Evolutionary conservation across 345 rosid genomes (phyloP).

Genomic region (Dipteronia sinensis): DNA sequence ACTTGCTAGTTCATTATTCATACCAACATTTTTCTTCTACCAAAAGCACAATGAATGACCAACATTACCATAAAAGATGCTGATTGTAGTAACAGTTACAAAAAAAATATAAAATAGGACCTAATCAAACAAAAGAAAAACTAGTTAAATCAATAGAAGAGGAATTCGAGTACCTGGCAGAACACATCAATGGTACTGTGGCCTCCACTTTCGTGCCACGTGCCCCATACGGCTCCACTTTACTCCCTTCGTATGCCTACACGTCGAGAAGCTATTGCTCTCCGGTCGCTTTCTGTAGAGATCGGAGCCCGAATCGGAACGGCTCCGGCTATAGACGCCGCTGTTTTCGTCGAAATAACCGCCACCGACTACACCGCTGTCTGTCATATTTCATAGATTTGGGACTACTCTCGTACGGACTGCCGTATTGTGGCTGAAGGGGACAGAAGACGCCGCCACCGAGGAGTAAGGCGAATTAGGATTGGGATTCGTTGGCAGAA

Average conservation of each 20-base stretch:
- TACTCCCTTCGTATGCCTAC: no score
- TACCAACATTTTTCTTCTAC: background rate
- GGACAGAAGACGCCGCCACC: constrained; percentile 36
- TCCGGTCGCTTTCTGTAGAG: constrained; percentile 62
- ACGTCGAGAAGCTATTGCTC: constrained; percentile 41
- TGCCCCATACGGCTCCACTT: constrained; percentile 89
- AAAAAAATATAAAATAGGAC: background rate
- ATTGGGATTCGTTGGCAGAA: constrained; percentile 31
- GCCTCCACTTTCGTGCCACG: no score
- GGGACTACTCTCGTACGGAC: no score
- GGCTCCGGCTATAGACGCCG: no score
- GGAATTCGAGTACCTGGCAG: constrained; percentile 64
- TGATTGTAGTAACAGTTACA: background rate
- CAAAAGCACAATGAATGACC: background rate
- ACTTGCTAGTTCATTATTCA: background rate
- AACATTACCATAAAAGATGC: background rate
- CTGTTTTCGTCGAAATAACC: no score
- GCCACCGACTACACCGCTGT: no score
- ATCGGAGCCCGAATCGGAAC: constrained; percentile 66
- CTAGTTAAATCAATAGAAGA: background rate
- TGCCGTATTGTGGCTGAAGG: constrained; percentile 42
- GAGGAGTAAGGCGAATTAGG: constrained; percentile 44
- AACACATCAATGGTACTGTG: no score
- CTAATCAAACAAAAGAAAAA: background rate
- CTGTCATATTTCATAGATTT: constrained; percentile 58